phyloP scores from a whole-genome alignment of 768 basidiomycete species.

The Podaxis rugospora region DNA sequence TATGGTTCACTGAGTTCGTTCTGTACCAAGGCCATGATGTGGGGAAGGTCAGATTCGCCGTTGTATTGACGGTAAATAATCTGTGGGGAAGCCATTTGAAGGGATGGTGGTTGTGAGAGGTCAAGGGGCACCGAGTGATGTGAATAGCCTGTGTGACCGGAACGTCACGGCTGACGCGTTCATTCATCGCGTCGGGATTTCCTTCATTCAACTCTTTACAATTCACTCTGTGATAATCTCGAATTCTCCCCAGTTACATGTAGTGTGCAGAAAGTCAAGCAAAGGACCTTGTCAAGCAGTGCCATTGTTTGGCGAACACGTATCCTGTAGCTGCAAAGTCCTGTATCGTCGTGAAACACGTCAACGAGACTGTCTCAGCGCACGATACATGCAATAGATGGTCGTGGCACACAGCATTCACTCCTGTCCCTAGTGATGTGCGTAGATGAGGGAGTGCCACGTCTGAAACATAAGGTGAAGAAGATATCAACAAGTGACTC shows the following conservation, averaged over 20 bases:
- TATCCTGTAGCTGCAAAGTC: neutral
- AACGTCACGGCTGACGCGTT: conserved; percentile 4
- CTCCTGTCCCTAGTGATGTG: neutral
- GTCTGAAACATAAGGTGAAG: neutral
- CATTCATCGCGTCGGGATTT: neutral
- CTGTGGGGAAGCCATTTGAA: conserved; percentile 17
- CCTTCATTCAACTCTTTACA: neutral
- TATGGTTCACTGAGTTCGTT: conserved; percentile 94
- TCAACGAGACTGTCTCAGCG: neutral
- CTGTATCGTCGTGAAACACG: neutral
- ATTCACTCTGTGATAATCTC: neutral
- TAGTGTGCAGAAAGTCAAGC: no score
- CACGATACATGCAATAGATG: neutral
- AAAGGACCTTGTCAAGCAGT: no score
- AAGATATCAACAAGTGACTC: neutral
- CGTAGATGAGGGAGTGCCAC: conserved; percentile 12
- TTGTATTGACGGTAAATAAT: conserved; percentile 69
- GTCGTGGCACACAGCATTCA: neutral
- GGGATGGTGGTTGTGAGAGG: conserved; percentile 14
- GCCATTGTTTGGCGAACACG: no score
- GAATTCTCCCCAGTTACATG: neutral
- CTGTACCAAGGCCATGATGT: conserved; percentile 85
- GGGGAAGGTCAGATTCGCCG: conserved; percentile 74
- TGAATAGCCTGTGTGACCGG: neutral
- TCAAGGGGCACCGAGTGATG: conserved; percentile 12